Evolutionary conservation across 352 stramenopile genomes (phyloP).

Genomic region (Globisporangium uncinulatum): DNA sequence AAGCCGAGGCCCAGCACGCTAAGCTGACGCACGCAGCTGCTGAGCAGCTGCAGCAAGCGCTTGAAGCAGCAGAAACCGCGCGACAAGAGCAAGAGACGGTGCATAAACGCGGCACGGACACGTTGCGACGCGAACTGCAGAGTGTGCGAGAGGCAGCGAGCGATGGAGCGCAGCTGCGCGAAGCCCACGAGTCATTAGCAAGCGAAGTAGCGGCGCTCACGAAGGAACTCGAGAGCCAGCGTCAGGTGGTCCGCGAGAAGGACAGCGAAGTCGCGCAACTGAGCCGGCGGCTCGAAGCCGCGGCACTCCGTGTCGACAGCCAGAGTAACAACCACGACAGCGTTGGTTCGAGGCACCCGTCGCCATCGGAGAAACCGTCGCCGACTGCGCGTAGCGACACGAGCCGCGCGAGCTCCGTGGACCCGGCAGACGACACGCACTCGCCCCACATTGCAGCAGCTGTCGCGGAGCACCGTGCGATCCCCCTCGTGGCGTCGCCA

Average conservation of each 20-base stretch:
- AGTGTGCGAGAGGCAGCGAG: constrained; percentile 11
- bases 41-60: constrained; percentile 13
- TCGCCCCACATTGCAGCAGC: constrained; percentile 30
- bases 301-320: constrained; percentile 18
- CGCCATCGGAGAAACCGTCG: constrained; percentile 32
- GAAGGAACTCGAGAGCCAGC: constrained; percentile 32
- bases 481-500: constrained; percentile 28
- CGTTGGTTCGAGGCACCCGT: constrained; percentile 11
- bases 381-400: constrained; percentile 31
- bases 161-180: not conserved
- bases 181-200: constrained; percentile 26
- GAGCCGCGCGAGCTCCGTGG: constrained; percentile 20
- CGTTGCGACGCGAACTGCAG: constrained; percentile 18
- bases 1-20: constrained; percentile 18
- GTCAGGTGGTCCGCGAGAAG: constrained; percentile 39
- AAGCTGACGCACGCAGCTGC: constrained; percentile 19
- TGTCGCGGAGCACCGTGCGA: constrained; percentile 37
- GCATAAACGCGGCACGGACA: constrained; percentile 24
- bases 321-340: constrained; percentile 8
- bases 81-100: constrained; percentile 18
- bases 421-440: constrained; percentile 25
- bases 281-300: constrained; percentile 39
- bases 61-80: constrained; percentile 25
- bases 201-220: constrained; percentile 24
- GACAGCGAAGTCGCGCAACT: constrained; percentile 45